Evolutionary conservation across 306 rosid species (phyloP).

Genomic region (Arachis hypogaea): DNA sequence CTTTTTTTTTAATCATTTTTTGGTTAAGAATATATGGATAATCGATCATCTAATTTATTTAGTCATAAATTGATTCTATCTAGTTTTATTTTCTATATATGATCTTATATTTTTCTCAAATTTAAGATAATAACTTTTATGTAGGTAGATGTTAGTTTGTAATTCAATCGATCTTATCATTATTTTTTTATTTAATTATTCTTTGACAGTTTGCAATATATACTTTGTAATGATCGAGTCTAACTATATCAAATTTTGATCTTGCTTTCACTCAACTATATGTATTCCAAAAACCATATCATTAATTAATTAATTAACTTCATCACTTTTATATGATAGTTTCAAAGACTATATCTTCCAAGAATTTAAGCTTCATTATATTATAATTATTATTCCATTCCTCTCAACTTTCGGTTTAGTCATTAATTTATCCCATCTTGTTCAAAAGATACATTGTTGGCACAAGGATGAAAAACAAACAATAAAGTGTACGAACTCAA

Average conservation of each 20-base stretch:
- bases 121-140: conserved; percentile 15
- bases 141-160: conserved; percentile 1
- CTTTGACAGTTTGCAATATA: not conserved
- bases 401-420: conserved; percentile 6
- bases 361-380: conserved; percentile 1
- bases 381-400: no score
- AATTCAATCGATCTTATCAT: not conserved
- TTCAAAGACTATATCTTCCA: conserved; percentile 4
- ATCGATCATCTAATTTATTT: not conserved
- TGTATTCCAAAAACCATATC: not conserved
- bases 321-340: conserved; percentile 9
- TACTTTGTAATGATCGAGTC: conserved; percentile 2
- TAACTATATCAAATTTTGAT: conserved; percentile 3
- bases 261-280: not conserved
- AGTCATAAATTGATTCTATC: not conserved
- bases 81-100: not conserved
- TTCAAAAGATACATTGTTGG: conserved; percentile 28
- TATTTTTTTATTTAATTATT: not conserved
- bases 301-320: not conserved
- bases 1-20: no score
- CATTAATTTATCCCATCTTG: conserved; percentile 7
- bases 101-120: not conserved
- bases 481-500: not conserved
- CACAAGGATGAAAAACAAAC: not conserved
- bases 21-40: no score